phyloP scores from a whole-genome alignment of 2,329 filamentous ascomycete species.

The Emergomyces orientalis region DNA sequence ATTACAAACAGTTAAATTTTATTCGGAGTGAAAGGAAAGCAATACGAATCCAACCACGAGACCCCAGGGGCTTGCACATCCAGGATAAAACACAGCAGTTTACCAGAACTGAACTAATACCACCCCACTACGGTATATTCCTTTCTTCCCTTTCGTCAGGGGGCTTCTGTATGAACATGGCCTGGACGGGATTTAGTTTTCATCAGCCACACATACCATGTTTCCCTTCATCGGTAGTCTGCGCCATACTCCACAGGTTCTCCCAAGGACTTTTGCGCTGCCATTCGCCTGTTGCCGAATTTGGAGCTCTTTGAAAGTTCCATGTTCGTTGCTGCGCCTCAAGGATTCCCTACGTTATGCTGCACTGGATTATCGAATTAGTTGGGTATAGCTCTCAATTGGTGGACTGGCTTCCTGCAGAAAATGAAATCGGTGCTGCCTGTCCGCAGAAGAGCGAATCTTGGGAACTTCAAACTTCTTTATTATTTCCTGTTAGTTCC shows the following conservation, averaged over 20 bases:
- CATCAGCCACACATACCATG: neutral
- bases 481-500: no score
- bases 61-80: neutral
- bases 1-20: neutral
- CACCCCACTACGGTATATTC: neutral
- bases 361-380: slow-evolving; percentile 22
- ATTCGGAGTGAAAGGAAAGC: neutral
- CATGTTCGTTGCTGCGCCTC: neutral
- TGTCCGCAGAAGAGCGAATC: no score
- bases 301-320: neutral
- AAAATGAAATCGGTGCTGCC: neutral
- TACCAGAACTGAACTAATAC: neutral
- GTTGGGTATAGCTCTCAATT: slow-evolving; percentile 23
- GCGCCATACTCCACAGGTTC: neutral
- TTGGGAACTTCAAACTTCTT: no score
- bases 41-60: neutral
- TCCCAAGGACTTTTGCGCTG: neutral
- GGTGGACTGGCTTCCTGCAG: neutral
- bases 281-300: neutral
- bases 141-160: neutral
- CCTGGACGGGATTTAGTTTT: neutral
- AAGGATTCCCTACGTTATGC: neutral
- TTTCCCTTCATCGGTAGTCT: neutral
- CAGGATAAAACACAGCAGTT: neutral
- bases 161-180: neutral